These are phyloP conservation scores for Dichomitus squalens DNA, from an alignment of 1,284 basidiomycete species.

Conservation along the genomic window DNA sequence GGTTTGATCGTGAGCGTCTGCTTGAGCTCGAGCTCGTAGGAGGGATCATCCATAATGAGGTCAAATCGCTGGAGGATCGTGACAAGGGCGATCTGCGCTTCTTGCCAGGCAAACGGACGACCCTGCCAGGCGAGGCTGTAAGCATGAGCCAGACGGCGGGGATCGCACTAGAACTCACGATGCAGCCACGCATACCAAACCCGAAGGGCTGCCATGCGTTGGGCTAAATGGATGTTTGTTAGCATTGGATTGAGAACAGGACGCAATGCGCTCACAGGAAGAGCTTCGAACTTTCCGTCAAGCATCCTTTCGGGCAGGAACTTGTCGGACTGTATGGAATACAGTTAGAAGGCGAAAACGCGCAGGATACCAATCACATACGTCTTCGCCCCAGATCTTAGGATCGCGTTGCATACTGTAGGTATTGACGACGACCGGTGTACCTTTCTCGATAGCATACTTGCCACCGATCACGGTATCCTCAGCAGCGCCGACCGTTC, in stretches of 20 bases:
- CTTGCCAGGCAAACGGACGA: slow-evolving; percentile 53
- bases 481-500: slow-evolving; percentile 37
- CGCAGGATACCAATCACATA: slow-evolving; percentile 23
- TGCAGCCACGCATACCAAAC: slow-evolving; percentile 43
- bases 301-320: slow-evolving; percentile 52
- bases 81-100: slow-evolving; percentile 44
- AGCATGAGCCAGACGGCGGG: background rate
- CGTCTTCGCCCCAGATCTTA: slow-evolving; percentile 51
- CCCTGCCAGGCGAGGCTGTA: slow-evolving; percentile 19
- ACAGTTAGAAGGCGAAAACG: background rate
- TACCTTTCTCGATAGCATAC: slow-evolving; percentile 41
- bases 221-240: slow-evolving; percentile 23
- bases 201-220: slow-evolving; percentile 50
- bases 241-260: background rate
- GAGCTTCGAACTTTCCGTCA: slow-evolving; percentile 44
- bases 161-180: slow-evolving; percentile 24
- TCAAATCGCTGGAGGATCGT: slow-evolving; percentile 49
- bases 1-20: slow-evolving; percentile 55
- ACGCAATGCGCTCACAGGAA: slow-evolving; percentile 35
- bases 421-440: slow-evolving; percentile 34
- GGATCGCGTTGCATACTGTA: slow-evolving; percentile 46
- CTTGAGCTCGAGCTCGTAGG: slow-evolving; percentile 46
- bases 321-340: slow-evolving; percentile 33
- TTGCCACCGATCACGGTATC: slow-evolving; percentile 40
- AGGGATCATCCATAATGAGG: slow-evolving; percentile 43